These are phyloP conservation scores for Helicocarpus griseus DNA, from an alignment of 2,329 filamentous ascomycete genomes.

Conservation along the genomic window DNA sequence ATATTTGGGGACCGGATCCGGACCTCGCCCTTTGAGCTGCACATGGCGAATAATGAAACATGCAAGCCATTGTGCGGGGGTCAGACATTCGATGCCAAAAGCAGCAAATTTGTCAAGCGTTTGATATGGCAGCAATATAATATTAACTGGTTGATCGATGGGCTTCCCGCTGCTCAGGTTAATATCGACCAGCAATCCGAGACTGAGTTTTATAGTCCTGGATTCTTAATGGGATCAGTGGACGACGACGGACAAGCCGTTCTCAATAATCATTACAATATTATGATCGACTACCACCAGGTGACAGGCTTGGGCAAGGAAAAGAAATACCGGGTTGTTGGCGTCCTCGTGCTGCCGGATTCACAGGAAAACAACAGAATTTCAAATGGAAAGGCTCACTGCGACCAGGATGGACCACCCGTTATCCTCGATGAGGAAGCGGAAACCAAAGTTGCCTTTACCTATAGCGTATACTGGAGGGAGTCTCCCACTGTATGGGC, in stretches of 20 bases:
- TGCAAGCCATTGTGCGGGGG: slow-evolving; percentile 72
- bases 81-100: slow-evolving; percentile 54
- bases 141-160: slow-evolving; percentile 92
- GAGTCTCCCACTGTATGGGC: slow-evolving; percentile 82
- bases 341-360: slow-evolving; percentile 75
- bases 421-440: slow-evolving; percentile 57
- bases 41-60: slow-evolving; percentile 76
- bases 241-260: slow-evolving; percentile 47
- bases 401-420: slow-evolving; percentile 46
- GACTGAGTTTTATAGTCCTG: slow-evolving; percentile 78
- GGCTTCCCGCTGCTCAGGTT: slow-evolving; percentile 78
- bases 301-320: slow-evolving; percentile 49
- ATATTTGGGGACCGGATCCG: slow-evolving; percentile 94
- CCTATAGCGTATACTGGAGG: slow-evolving; percentile 86
- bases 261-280: slow-evolving; percentile 94
- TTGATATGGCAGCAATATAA: slow-evolving; percentile 80
- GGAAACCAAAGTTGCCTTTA: slow-evolving; percentile 66
- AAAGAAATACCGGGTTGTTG: slow-evolving; percentile 76
- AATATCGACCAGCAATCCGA: slow-evolving; percentile 67
- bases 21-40: slow-evolving; percentile 85
- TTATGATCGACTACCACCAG: slow-evolving; percentile 83
- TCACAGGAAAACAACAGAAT: slow-evolving; percentile 53
- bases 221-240: slow-evolving; percentile 65
- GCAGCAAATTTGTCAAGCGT: slow-evolving; percentile 69
- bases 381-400: slow-evolving; percentile 51